Evolutionary conservation across 1,284 basidiomycete species (phyloP).

Genomic region (Pisolithus thermaeus): DNA sequence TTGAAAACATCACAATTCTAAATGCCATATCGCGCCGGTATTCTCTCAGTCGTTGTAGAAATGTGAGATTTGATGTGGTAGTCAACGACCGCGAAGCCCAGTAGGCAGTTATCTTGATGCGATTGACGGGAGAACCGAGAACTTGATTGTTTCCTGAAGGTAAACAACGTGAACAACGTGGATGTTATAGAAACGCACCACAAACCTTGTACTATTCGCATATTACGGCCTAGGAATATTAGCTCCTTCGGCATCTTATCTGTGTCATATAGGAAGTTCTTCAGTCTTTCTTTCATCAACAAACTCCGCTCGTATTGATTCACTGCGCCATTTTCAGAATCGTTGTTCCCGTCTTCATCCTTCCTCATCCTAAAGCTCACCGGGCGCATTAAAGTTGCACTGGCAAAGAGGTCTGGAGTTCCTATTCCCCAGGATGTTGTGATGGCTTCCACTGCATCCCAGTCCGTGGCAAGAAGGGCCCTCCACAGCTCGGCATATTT

Average conservation of each 20-base stretch:
- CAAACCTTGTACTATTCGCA: slow-evolving; percentile 38
- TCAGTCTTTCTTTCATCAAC: slow-evolving; percentile 58
- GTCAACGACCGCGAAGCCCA: slow-evolving; percentile 60
- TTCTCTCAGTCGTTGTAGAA: slow-evolving; percentile 37
- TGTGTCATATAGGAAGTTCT: slow-evolving; percentile 56
- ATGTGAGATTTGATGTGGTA: slow-evolving; percentile 32
- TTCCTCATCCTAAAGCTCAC: slow-evolving; percentile 34
- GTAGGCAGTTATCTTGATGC: slow-evolving; percentile 78
- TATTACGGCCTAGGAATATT: slow-evolving; percentile 79
- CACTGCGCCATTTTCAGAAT: slow-evolving; percentile 14
- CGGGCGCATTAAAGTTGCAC: slow-evolving; percentile 63
- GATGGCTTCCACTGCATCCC: slow-evolving; percentile 54
- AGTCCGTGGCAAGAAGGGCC: slow-evolving; percentile 69
- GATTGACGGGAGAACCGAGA: slow-evolving; percentile 79
- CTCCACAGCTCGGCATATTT: slow-evolving; percentile 81
- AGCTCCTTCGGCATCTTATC: slow-evolving; percentile 71
- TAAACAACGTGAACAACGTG: neutral
- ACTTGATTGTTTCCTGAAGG: slow-evolving; percentile 63
- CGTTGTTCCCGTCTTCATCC: slow-evolving; percentile 22
- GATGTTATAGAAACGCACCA: neutral
- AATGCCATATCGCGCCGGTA: slow-evolving; percentile 50
- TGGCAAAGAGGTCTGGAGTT: slow-evolving; percentile 71
- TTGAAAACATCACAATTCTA: slow-evolving; percentile 45
- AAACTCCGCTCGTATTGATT: slow-evolving; percentile 60
- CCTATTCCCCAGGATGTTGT: slow-evolving; percentile 77